phyloP scores from a whole-genome alignment of 108 stramenopile genomes.

The Craspedostauros australis region DNA sequence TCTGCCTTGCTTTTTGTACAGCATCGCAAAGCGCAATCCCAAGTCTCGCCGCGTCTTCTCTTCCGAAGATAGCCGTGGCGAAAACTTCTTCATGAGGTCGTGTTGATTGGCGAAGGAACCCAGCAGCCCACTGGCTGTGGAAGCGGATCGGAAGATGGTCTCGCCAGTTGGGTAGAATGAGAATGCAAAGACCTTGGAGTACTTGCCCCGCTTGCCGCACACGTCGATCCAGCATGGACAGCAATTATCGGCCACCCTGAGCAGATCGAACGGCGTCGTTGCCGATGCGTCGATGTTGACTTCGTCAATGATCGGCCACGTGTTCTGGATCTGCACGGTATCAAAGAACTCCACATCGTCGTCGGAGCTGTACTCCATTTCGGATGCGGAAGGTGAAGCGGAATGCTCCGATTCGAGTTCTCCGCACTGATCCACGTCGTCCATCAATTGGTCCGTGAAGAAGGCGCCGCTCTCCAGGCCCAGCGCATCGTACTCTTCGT shows the following conservation, averaged over 20 bases:
- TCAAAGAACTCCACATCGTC: slow-evolving; percentile 9
- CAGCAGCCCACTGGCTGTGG: no score
- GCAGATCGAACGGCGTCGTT: slow-evolving; percentile 1
- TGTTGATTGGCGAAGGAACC: no score
- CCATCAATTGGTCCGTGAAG: no score
- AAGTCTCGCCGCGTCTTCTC: slow-evolving; percentile 28
- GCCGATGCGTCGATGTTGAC: background rate
- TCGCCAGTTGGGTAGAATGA: background rate
- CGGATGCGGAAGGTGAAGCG: no score
- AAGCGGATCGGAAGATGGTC: slow-evolving; percentile 10
- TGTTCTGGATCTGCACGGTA: slow-evolving; percentile 2
- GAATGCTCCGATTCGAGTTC: no score
- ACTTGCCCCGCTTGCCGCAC: slow-evolving; percentile 19
- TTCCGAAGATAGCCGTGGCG: slow-evolving; percentile 22
- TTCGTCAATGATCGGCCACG: background rate
- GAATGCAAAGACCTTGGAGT: slow-evolving; percentile 32
- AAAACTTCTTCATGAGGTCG: slow-evolving; percentile 19
- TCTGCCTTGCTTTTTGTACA: slow-evolving; percentile 1
- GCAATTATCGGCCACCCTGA: slow-evolving; percentile 18
- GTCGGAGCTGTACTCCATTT: no score
- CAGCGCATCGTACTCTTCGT: background rate
- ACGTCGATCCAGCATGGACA: slow-evolving; percentile 53
- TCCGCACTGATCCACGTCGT: no score
- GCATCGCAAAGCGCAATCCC: slow-evolving; percentile 6
- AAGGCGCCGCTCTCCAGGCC: no score